Percentiles rank a stretch among this genome's conserved stretches.
Conservation (phyloP, 371 early-diverging fungal genomes). For the Mortierella sp. region DNA sequence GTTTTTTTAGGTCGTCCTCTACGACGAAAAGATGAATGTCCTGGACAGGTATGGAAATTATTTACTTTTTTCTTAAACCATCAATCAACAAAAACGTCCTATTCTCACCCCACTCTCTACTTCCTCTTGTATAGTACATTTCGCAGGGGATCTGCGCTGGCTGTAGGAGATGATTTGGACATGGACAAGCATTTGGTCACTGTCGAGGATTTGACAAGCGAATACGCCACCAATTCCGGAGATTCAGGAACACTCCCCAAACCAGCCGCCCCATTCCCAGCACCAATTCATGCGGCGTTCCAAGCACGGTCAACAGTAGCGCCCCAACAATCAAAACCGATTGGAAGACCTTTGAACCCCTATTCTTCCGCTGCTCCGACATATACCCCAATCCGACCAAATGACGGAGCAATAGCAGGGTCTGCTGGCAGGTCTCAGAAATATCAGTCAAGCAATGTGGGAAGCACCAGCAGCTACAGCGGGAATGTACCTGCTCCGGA, state of each 20-base stretch:
- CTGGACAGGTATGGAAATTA: slow-evolving; percentile 39
- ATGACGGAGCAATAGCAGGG: not conserved
- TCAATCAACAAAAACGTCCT: not conserved
- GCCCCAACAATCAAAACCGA: not conserved
- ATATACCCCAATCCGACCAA: not conserved
- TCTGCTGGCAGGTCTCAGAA: not conserved
- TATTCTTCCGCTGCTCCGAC: not conserved
- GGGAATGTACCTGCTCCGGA: not conserved
- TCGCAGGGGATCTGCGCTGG: slow-evolving; percentile 58
- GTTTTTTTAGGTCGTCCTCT: slow-evolving; percentile 32
- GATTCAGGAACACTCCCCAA: slow-evolving; percentile 8
- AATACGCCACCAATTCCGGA: slow-evolving; percentile 26
- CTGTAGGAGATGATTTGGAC: slow-evolving; percentile 71
- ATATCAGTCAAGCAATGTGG: not conserved
- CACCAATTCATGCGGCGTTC: not conserved
- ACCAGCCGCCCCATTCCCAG: not conserved
- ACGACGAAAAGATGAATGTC: slow-evolving; percentile 37
- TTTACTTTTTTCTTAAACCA: not conserved
- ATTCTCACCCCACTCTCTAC: not conserved
- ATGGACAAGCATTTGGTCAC: slow-evolving; percentile 73
- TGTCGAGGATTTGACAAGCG: slow-evolving; percentile 58
- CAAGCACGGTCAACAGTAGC: not conserved
- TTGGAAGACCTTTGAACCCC: not conserved
- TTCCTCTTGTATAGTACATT: slow-evolving; percentile 60
- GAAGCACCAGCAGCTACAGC: not conserved